Conservation (phyloP, 768 basidiomycete genomes). For the Strobilomyces dryophilus region DNA sequence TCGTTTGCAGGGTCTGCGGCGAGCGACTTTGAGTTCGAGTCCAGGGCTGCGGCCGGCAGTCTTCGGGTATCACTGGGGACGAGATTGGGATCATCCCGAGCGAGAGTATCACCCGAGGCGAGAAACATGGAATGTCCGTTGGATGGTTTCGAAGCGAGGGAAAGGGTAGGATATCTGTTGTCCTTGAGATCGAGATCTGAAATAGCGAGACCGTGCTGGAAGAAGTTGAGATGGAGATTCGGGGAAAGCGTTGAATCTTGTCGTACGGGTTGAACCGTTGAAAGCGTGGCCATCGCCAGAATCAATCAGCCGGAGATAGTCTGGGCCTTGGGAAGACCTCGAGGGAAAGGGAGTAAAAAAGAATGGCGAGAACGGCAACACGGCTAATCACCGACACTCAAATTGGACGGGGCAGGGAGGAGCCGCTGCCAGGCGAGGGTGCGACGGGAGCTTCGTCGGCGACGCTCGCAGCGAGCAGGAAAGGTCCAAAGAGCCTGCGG, state of each 20-base stretch:
- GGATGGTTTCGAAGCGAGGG: slow-evolving; percentile 21
- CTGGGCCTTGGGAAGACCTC: slow-evolving; percentile 9
- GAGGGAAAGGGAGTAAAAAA: slow-evolving; percentile 9
- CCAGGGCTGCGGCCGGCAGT: slow-evolving; percentile 9
- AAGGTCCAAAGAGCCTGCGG: neutral
- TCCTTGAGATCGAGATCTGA: slow-evolving; percentile 62
- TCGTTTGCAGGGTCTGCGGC: slow-evolving; percentile 16
- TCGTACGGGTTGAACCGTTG: slow-evolving; percentile 45
- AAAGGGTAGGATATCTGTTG: slow-evolving; percentile 49
- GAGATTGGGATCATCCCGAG: slow-evolving; percentile 19
- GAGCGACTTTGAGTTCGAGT: slow-evolving; percentile 9
- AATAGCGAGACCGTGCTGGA: slow-evolving; percentile 50
- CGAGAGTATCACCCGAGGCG: slow-evolving; percentile 24
- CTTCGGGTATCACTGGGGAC: slow-evolving; percentile 12
- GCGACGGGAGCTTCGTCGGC: slow-evolving; percentile 1
- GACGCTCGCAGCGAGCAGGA: neutral
- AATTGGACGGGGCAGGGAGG: neutral
- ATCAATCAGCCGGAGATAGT: slow-evolving; percentile 21
- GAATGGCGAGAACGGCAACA: slow-evolving; percentile 4
- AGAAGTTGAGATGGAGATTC: slow-evolving; percentile 37
- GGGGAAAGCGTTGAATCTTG: slow-evolving; percentile 34
- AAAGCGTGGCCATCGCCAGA: slow-evolving; percentile 41
- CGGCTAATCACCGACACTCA: slow-evolving; percentile 2
- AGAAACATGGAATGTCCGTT: slow-evolving; percentile 29
- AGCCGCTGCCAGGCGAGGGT: neutral